Base-by-base conservation (phyloP, 306 rosid genomes). In the Begonia masoniana region DNA sequence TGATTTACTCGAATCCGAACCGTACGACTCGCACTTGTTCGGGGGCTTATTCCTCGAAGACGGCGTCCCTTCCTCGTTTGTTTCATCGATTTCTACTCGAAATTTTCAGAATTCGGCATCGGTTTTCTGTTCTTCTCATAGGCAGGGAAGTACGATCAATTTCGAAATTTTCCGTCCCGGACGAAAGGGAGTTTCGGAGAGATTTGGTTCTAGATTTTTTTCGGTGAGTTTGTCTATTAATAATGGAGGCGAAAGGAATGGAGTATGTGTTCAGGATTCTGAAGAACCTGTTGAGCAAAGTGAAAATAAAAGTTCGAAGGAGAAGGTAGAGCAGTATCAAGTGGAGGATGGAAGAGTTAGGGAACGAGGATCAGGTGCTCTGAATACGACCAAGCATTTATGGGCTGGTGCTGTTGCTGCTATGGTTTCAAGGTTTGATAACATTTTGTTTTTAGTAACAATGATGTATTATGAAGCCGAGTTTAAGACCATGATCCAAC, bases 341-440 rank as follows among this genome's bases (percentile, higher is more conserved):
- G 82, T 67, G 62, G 61, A 47, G 2, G 73, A 50, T 50, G 58
- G 19, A 51, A 55, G 19, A 50, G 62, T 69, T 60, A 36, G 62
- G 65, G 41, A 66, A 69, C 61, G 71, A 82, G 65, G 68, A 56
- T 71, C 81, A 52, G 63, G 66, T 71, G 94, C 92, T 60, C 46
- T 91, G 73, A 91, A 91, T 76, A 66, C 68, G 24, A 81, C 96
- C 54, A 91, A 79, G 61, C 99, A 91, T 77, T 88, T 86, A 3
- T 91, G 96, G 96, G 77, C 94, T 48, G 99, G 99, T 58, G 99
- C 92, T 68, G 69, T 83, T n/a, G 85, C 99, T 59, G 99, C 99
- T 24, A 91, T 91, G 96, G 96, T 91, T 64, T 86, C 99, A 39
- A 86, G 99, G 99, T 91, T 71, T 54, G 43, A 11, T 50, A 52